Percentiles rank a stretch among this genome's conserved stretches.
Evolutionary conservation across 345 rosid genomes (phyloP).

Genomic region (Nephelium lappaceum): DNA sequence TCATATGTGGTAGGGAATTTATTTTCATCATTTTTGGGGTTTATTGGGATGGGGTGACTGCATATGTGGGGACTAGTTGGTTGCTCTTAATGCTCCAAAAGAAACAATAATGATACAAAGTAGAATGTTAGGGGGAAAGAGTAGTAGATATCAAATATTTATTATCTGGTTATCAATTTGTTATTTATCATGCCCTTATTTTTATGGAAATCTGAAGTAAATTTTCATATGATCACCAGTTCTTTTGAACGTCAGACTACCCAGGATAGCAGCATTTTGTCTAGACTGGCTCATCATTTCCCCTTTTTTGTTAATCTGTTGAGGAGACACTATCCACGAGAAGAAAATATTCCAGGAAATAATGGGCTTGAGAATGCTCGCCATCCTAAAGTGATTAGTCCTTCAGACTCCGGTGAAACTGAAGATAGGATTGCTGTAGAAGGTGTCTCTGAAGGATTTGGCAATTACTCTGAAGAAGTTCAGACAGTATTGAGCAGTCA

Average conservation of each 20-base stretch:
- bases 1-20: neutral
- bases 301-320: slow-evolving; percentile 67
- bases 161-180: slow-evolving; percentile 15
- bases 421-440: slow-evolving; percentile 28
- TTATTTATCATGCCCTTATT: neutral
- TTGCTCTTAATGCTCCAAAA: slow-evolving; percentile 3
- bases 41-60: slow-evolving; percentile 6
- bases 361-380: slow-evolving; percentile 25
- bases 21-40: neutral
- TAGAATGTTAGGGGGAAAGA: neutral
- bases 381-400: slow-evolving; percentile 22
- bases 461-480: slow-evolving; percentile 36
- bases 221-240: slow-evolving; percentile 42
- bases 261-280: slow-evolving; percentile 53
- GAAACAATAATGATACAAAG: neutral
- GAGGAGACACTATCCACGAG: slow-evolving; percentile 38
- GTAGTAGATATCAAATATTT: neutral
- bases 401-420: slow-evolving; percentile 26
- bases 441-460: slow-evolving; percentile 34
- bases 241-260: slow-evolving; percentile 36
- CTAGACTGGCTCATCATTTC: slow-evolving; percentile 61
- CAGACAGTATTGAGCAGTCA: slow-evolving; percentile 29
- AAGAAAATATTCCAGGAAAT: slow-evolving; percentile 31
- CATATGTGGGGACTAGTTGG: neutral
- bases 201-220: slow-evolving; percentile 26